phyloP scores from a whole-genome alignment of 805 yeast species.

The Brettanomyces custersianus region DNA sequence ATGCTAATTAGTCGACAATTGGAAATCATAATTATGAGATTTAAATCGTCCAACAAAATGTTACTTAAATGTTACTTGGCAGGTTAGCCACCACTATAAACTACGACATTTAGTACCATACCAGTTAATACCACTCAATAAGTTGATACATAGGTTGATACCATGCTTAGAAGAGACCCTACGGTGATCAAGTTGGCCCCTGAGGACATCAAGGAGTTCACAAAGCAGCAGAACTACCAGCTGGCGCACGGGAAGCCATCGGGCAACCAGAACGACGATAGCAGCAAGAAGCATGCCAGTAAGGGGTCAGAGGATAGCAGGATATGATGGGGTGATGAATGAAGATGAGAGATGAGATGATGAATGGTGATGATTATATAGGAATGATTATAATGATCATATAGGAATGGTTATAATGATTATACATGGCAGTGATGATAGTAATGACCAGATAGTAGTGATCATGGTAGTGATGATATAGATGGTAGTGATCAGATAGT shows the following conservation, averaged over 20 bases:
- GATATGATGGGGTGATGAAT: neutral
- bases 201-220: constrained; percentile 45
- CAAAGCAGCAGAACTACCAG: constrained; percentile 13
- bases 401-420: neutral
- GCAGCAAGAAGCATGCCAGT: neutral
- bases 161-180: constrained; percentile 70
- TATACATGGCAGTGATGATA: too few relatives aligned
- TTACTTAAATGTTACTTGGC: too few relatives aligned
- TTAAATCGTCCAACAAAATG: too few relatives aligned
- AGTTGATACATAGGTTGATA: too few relatives aligned
- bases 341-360: neutral
- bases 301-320: neutral
- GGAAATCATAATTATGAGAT: too few relatives aligned
- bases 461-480: too few relatives aligned
- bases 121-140: too few relatives aligned
- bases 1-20: too few relatives aligned
- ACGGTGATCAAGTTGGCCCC: constrained; percentile 59
- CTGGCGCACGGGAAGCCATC: constrained; percentile 1
- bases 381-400: neutral
- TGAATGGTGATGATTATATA: neutral
- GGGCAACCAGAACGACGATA: constrained; percentile 4
- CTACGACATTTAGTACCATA: too few relatives aligned
- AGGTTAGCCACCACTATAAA: too few relatives aligned
- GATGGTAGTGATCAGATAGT: too few relatives aligned
- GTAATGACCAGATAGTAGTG: too few relatives aligned